phyloP scores from a whole-genome alignment of 331 rosid species.

The Rosa hybrid region DNA sequence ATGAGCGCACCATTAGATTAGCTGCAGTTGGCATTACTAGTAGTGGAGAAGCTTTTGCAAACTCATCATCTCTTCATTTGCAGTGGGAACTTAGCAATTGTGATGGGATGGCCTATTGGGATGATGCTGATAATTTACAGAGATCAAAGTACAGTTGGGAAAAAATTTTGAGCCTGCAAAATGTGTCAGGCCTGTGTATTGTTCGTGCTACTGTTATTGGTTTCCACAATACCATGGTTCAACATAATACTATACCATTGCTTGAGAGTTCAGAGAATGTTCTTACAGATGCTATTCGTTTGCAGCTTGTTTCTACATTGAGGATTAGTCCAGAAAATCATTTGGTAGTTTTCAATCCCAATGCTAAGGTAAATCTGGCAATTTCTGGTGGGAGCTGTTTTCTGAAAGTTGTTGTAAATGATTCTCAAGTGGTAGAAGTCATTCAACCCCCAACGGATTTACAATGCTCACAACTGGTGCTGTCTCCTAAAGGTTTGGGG shows the following conservation, averaged over 20 bases:
- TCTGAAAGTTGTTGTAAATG: conserved; percentile 73
- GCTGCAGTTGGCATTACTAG: conserved; percentile 77
- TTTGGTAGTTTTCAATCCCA: conserved; percentile 71
- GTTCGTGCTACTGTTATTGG: conserved; percentile 74
- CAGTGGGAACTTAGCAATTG: conserved; percentile 80
- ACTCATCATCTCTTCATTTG: conserved; percentile 85
- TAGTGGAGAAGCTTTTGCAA: conserved; percentile 77
- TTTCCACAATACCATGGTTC: conserved; percentile 45
- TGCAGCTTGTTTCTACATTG: conserved; percentile 94
- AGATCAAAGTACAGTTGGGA: conserved; percentile 66
- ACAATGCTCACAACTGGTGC: conserved; percentile 62
- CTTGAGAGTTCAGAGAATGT: conserved; percentile 39
- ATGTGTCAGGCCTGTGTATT: conserved; percentile 83
- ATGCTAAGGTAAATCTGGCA: conserved; percentile 77
- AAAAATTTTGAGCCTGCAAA: conserved; percentile 80
- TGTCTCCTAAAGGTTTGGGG: conserved; percentile 85
- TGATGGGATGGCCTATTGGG: conserved; percentile 80
- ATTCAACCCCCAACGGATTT: conserved; percentile 60
- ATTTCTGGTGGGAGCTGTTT: conserved; percentile 96
- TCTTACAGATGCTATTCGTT: conserved; percentile 76
- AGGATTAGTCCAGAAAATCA: conserved; percentile 73
- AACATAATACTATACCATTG: conserved; percentile 37
- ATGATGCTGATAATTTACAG: conserved; percentile 44
- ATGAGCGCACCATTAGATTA: conserved; percentile 72
- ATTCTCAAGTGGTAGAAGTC: conserved; percentile 76